Evolutionary conservation across 2,329 filamentous ascomycete species (phyloP), one percentile per base, ranked within the genome.

Genomic region (Aciculosporium take): DNA sequence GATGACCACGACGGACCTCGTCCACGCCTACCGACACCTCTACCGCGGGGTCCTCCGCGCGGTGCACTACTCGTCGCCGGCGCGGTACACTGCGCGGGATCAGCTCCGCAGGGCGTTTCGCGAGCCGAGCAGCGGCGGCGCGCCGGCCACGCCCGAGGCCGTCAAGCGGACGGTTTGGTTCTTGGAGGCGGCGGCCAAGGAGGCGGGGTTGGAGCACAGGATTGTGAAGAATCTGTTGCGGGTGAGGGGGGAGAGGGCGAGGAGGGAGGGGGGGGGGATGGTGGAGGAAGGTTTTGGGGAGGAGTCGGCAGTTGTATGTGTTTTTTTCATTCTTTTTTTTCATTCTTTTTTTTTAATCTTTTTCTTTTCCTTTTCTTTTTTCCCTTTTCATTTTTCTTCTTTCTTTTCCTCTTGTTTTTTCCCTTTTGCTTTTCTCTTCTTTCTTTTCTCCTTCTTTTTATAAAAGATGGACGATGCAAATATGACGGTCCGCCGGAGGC

Each of bases 91-190:
- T 4, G 66, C 75, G 13, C 73, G 75, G 43, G 68, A 79, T 51
- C 68, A 73, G 53, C 58, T 84, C 20, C 69, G 79, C 34, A 52
- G 54, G 6, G 75, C 72, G 8, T 84, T 84, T 53, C 72, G 68
- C 31, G 43, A 2, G 53, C 53, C 17, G n/a, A 61, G 61, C 35
- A 43, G 37, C n/a, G 7, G 3, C 73, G 27, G 4, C 27, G 27
- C 9, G 27, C 7, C 29, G n/a, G 5, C n/a, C n/a, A 6, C n/a
- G 17, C 6, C n/a, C n/a, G 59, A 65, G 36, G 68, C 67, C 39
- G 66, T 84, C 39, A 62, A 69, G 46, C 75, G 78, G 45, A 91
- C 84, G 0, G 53, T 84, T 4, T 75, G 76, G 56, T 89, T 91
- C 53, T 61, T 89, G 1, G 61, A 74, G 25, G 72, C 75, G 31